Conservation (phyloP, 2,329 filamentous ascomycete genomes). For the Dryadomyces quercivorus region DNA sequence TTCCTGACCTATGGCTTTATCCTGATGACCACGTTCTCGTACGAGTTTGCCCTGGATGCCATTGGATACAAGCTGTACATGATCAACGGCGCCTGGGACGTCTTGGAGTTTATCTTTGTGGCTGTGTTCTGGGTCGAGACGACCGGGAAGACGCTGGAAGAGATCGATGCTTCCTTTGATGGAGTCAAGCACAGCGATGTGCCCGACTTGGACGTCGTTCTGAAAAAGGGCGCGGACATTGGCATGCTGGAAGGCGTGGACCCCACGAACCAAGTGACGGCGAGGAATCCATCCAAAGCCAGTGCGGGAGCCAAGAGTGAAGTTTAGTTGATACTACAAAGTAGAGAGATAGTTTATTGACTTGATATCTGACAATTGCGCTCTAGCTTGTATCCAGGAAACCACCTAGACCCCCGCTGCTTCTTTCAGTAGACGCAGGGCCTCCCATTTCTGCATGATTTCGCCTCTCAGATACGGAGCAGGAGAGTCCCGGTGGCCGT, state of each 20-base stretch:
- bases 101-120: constrained; percentile 25
- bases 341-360: too few relatives aligned
- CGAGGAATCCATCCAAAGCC: background rate
- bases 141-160: constrained; percentile 14
- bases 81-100: constrained; percentile 30
- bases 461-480: too few relatives aligned
- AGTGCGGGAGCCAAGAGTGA: too few relatives aligned
- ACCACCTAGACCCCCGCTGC: too few relatives aligned
- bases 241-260: background rate
- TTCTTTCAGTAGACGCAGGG: too few relatives aligned
- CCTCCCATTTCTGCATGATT: too few relatives aligned
- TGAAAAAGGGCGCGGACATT: background rate
- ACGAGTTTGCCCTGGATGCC: constrained; percentile 29
- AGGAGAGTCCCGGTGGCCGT: too few relatives aligned
- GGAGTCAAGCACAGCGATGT: background rate
- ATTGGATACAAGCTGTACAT: constrained; percentile 41
- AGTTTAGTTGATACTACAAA: too few relatives aligned
- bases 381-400: too few relatives aligned
- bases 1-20: background rate
- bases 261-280: background rate
- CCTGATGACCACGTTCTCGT: constrained; percentile 29
- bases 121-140: constrained; percentile 37
- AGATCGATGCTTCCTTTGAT: constrained; percentile 6
- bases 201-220: background rate
- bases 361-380: too few relatives aligned